Conservation (phyloP, 176 grass and related monocot genomes). For the Lolium rigidum region DNA sequence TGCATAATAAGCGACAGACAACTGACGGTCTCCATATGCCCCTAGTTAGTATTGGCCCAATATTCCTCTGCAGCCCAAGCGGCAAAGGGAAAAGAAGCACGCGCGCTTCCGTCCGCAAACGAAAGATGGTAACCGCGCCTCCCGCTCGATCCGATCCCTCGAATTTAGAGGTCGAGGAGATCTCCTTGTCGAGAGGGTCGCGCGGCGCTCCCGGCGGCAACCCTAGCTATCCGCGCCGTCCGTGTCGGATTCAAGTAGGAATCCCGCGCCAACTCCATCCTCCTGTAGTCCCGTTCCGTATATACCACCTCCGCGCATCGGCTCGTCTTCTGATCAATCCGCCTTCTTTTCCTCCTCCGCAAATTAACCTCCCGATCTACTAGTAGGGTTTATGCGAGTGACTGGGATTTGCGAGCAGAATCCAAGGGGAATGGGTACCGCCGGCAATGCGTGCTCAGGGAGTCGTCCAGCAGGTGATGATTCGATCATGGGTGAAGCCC, state of each 20-base stretch:
- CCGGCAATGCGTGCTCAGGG: not conserved
- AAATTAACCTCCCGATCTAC: not conserved
- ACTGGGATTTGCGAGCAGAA: not conserved
- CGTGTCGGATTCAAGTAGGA: not conserved
- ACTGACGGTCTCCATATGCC: too few relatives aligned
- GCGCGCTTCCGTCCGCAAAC: not conserved
- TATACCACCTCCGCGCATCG: not conserved
- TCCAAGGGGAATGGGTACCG: not conserved
- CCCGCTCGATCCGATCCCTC: not conserved
- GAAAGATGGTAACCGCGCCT: not conserved
- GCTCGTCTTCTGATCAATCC: not conserved
- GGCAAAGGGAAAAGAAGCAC: not conserved
- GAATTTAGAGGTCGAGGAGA: not conserved
- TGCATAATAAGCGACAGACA: too few relatives aligned
- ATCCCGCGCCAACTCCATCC: not conserved
- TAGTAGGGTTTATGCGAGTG: constrained; percentile 6
- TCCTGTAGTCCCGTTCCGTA: not conserved
- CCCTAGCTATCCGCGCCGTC: not conserved
- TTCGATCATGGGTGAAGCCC: not conserved
- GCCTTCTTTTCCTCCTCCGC: not conserved
- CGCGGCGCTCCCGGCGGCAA: constrained; percentile 1
- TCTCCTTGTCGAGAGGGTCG: not conserved
- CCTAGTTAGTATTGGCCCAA: too few relatives aligned
- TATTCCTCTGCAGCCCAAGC: too few relatives aligned
- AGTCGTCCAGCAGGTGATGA: not conserved